Evolutionary conservation across 2,329 filamentous ascomycete genomes (phyloP), one percentile per base, ranked within the genome.

Genomic region (Simplicillium aogashimaense): DNA sequence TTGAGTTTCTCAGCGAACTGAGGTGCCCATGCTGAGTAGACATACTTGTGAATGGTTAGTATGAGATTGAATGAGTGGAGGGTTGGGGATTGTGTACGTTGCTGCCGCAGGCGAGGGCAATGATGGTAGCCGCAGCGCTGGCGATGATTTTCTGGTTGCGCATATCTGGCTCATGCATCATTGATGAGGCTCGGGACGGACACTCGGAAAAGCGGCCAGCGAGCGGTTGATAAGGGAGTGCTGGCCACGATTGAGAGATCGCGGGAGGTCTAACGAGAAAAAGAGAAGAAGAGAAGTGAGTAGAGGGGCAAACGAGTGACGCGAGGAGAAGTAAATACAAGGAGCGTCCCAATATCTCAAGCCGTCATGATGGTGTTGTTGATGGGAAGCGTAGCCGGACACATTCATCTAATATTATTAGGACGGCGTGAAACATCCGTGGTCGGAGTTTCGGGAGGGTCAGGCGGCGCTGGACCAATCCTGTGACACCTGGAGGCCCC

Each of bases 21-120:
- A 15, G 92, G 92, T 12, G 86, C 88, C 89, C 92, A 98, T 63
- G 90, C 90, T 41, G 88, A 95, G 64, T 95, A 98, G 56, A 89
- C 90, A 76, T 98, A 97, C 87, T 95, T 56, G 37, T 38, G 13
- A 29, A 38, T 16, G 31, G 11, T 13, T 18, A 28, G 18, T 20
- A 44, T 34, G 11, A 29, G 37, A 32, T 39, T 34, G 35, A 35
- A 29, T 13, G 7, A 29, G 29, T 38, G 7, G 35, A 30, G 14
- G 36, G 25, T 13, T 15, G 28, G 32, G 41, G 20, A 38, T n/a
- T 15, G 63, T 78, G 54, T 64, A 94, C 88, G 61, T 95, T 95
- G 47, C 89, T 94, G 45, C 92, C 92, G 60, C 89, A 95, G 45
- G 89, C 87, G 43, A 97, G 70, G 13, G 89, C 80, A 46, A 95